Percentiles rank a stretch among this genome's conserved stretches.
Conservation (phyloP, 2,329 filamentous ascomycete genomes). For the Phialophora verrucosa region DNA sequence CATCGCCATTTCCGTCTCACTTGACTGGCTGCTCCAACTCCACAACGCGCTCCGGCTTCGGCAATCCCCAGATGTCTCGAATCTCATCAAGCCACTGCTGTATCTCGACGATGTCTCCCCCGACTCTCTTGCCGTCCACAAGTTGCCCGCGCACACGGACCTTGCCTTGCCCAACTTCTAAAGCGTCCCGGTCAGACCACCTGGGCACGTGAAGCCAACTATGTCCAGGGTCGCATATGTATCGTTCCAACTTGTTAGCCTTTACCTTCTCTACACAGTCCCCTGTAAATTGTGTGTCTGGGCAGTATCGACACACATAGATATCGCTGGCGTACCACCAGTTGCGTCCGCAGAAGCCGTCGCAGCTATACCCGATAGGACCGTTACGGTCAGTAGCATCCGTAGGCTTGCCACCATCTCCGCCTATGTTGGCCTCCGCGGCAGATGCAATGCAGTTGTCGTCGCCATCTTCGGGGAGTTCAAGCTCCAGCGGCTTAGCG, state of each 20-base stretch:
- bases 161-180: neutral
- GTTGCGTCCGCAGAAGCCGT: slow-evolving; percentile 26
- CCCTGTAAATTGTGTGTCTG: slow-evolving; percentile 38
- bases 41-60: neutral
- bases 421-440: neutral
- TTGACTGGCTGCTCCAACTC: neutral
- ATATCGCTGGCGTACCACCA: slow-evolving; percentile 40
- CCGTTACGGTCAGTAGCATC: neutral
- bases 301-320: slow-evolving; percentile 43
- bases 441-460: too few relatives aligned
- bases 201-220: neutral
- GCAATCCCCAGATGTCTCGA: neutral
- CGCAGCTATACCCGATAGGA: slow-evolving; percentile 19
- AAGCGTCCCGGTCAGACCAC: neutral
- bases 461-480: neutral
- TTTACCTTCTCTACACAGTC: neutral
- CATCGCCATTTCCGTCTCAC: neutral
- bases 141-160: neutral
- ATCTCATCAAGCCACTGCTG: neutral
- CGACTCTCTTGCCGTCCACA: neutral
- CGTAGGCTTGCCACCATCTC: neutral
- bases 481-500: neutral
- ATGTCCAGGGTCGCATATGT: neutral
- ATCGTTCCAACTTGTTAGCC: neutral
- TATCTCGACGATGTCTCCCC: neutral